Conservation (phyloP, 768 basidiomycete genomes). For the Hypsizygus marmoreus region DNA sequence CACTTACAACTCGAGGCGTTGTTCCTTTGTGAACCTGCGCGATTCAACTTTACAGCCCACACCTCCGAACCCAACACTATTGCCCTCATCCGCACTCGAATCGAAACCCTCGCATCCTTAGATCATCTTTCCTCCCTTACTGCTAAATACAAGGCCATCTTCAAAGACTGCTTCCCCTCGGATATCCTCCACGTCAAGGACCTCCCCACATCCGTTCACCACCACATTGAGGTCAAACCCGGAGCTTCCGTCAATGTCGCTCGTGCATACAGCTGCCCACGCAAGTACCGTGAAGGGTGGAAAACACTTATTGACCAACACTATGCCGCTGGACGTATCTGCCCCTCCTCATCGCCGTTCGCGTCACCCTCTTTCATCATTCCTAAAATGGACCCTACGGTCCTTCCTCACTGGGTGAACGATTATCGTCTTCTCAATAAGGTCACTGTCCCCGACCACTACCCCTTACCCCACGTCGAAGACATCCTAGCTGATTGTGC, state of each 20-base stretch:
- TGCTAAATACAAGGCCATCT: not conserved
- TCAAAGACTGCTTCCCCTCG: not conserved
- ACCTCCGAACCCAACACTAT: not conserved
- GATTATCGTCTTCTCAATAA: slow-evolving; percentile 31
- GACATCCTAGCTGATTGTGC: slow-evolving; percentile 24
- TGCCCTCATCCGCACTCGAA: not conserved
- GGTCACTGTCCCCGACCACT: slow-evolving; percentile 23
- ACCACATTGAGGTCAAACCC: not conserved
- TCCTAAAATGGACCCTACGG: slow-evolving; percentile 28
- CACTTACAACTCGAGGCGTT: not conserved
- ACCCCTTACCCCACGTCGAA: slow-evolving; percentile 20
- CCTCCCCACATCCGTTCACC: not conserved
- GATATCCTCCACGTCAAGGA: not conserved
- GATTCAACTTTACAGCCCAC: not conserved
- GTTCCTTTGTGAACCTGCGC: not conserved
- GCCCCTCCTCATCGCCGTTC: slow-evolving; percentile 25
- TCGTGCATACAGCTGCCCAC: not conserved
- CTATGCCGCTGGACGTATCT: slow-evolving; percentile 28
- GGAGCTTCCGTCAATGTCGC: not conserved
- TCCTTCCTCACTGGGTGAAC: slow-evolving; percentile 33
- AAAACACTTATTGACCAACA: slow-evolving; percentile 16
- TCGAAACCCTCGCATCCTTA: not conserved
- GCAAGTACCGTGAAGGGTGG: not conserved
- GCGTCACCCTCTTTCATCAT: slow-evolving; percentile 40
- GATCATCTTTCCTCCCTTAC: not conserved